Conservation (phyloP, 352 stramenopile species). For the Sclerospora graminicola region DNA sequence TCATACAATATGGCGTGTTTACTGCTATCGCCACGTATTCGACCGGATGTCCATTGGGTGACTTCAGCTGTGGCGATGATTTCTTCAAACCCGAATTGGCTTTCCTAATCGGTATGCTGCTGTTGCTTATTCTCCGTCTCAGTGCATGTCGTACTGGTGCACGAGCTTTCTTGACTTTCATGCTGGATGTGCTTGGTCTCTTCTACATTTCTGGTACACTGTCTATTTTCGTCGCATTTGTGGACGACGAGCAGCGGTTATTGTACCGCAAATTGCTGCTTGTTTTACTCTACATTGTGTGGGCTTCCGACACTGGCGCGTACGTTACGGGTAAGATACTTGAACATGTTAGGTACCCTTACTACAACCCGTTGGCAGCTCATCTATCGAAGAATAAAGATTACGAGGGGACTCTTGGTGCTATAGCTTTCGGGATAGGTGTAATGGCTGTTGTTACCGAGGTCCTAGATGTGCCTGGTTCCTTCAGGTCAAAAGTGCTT, state of each 20-base stretch:
- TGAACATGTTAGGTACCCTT: constrained; percentile 71
- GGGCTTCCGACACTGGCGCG: constrained; percentile 86
- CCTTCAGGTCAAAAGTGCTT: constrained; percentile 60
- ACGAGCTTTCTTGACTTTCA: constrained; percentile 34
- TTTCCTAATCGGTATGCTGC: constrained; percentile 23
- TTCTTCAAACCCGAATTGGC: constrained; percentile 22
- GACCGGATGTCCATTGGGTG: constrained; percentile 43
- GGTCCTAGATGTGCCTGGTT: constrained; percentile 59
- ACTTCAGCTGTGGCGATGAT: constrained; percentile 29
- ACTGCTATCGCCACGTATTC: constrained; percentile 46
- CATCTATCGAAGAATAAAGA: constrained; percentile 94
- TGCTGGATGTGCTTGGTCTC: constrained; percentile 43
- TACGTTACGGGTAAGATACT: constrained; percentile 89
- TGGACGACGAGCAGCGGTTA: constrained; percentile 43
- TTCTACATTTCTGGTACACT: constrained; percentile 53
- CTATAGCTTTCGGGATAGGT: constrained; percentile 63
- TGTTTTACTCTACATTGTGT: constrained; percentile 58
- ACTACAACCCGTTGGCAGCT: constrained; percentile 74
- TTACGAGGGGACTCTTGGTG: constrained; percentile 90
- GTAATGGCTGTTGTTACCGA: constrained; percentile 69
- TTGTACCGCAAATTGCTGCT: constrained; percentile 55
- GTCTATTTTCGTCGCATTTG: constrained; percentile 40
- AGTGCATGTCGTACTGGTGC: constrained; percentile 15
- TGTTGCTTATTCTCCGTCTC: constrained; percentile 37
- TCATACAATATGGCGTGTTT: constrained; percentile 41